Base-by-base conservation (phyloP, 306 rosid genomes). In the Rosa multiflora region DNA sequence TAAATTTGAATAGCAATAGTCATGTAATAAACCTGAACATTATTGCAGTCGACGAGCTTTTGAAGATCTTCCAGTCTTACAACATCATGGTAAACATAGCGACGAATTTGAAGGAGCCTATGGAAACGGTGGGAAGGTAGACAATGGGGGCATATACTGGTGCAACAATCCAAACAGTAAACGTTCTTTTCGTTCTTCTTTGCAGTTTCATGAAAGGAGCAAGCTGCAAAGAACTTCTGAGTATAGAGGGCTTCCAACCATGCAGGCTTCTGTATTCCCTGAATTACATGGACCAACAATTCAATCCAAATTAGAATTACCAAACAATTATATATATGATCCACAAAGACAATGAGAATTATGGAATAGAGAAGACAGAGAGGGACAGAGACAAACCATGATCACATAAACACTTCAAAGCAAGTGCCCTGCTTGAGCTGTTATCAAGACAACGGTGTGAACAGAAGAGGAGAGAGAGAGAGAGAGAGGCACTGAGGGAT, bases 131-230 rank as follows among this genome's bases (percentile, higher is more conserved):
- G 99, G 7, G 90, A 91, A 1, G 99, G 93, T 62, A 91, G 82
- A 42, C 99, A 96, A 81, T 96, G 99, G 17, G 99, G 96, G 81
- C 99, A 96, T 51, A 96, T 91, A 37, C 99, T 93, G 6, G 85
- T 76, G 82, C 99, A 96, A 70, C 99, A 96, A 90, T 96, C 99
- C 82, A 96, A 89, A 76, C 99, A 96, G 79, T 88, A 96, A 1
- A 96, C 88, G 83, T 96, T 96, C 89, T 93, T 93, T 81, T 96
- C 99, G 49, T 96, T 96, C 92, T 96, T 96, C 79, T 91, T 96
- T 4, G 91, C 81, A 14, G 83, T 89, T 75, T 96, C 99, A 67
- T 96, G 99, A 63, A 72, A 87, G 3, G 88, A 90, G 32, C 99
- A 96, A 6, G 91, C 88, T 76, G 84, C 92, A 43, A 96, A 96